Evolutionary conservation across 495 filamentous ascomycete genomes (phyloP), one percentile per base, ranked within the genome.

Genomic region (Podospora fimiseda): DNA sequence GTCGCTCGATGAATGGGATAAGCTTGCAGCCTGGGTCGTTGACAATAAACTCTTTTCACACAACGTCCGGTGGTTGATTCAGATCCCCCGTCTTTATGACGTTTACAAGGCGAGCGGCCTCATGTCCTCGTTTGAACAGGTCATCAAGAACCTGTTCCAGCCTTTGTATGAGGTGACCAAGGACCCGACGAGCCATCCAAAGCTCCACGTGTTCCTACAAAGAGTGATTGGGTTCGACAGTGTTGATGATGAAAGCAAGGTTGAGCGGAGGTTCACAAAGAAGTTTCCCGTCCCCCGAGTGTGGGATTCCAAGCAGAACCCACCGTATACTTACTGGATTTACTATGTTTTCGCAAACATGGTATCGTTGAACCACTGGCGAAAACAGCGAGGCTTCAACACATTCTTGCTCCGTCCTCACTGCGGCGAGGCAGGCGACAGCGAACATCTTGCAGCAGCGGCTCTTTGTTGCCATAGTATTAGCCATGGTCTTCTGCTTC

Each of bases 251-350:
- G 93, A 98, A 70, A 96, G 91, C 74, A 98, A 98, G 71, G 76
- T 86, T 9, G 93, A 98, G 66, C 85, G 92, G 14, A 83, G 93
- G 21, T 76, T 96, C 13, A 95, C 89, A 67, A 85, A 82, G 56
- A 98, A 98, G 65, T 98, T 94, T 50, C 94, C 94, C 5, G 82
- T 92, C 6, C 91, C 93, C 2, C 85, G 79, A 43, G 80, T 83
- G 48, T 98, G 93, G 93, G 80, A 84, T 55, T 86, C 88, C 15
- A 90, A 86, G 61, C 89, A 97, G 63, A 97, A 98, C 65, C 94
- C 93, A 20, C 93, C 94, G 1, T 98, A 98, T 71, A 96, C 85
- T 65, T 97, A 98, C 70, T 98, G 93, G 93, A 84, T 98, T 57
- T 98, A 97, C 71, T 91, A 95, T 64, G 81, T 98, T 48, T 98